Evolutionary conservation across 2,329 filamentous ascomycete genomes (phyloP), one percentile per base, ranked within the genome.

Genomic region (Knoxdaviesia proteae): DNA sequence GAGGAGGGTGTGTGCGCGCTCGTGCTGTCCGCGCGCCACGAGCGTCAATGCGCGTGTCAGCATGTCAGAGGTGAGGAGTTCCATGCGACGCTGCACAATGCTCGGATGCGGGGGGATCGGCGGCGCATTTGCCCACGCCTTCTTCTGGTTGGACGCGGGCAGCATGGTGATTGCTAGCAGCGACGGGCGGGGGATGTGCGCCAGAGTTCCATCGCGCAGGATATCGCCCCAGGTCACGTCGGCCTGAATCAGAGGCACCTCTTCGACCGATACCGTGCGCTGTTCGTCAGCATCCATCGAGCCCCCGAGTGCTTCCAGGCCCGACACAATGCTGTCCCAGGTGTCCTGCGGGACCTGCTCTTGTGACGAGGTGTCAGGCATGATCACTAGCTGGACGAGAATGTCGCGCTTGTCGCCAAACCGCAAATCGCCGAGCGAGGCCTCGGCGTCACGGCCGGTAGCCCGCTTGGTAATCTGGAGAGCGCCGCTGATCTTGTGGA

Each of bases 51-150:
- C 87, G 45, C 90, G 72, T 6, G 84, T 93, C 48, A 98, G 71
- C 90, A 98, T 98, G 57, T 98, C 90, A 1, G 88, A 96, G 3
- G 90, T 96, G 42, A 98, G 71, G 32, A 98, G 68, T 60, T 98
- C 90, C 90, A 98, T 98, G 39, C 90, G 80, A 36, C 90, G 75
- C 61, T 98, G 90, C 6, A 98, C 88, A 46, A 98, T 86, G 47
- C 80, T 84, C 5, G 90, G 87, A 55, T 96, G 90, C 39, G 90
- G 88, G 9, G 90, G 90, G 47, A 98, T 98, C 1, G 86, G 83
- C 9, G 87, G 84, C 8, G 69, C 64, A 50, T 66, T 72, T 38
- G 63, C 64, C 72, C 73, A 77, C 10, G 77, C 72, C 49, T 71
- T 80, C 61, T 78, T 77, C 47, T 71, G 71, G 43, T 69, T 70